Base-by-base conservation (phyloP, 345 rosid species). In the Ceriops tagal region DNA sequence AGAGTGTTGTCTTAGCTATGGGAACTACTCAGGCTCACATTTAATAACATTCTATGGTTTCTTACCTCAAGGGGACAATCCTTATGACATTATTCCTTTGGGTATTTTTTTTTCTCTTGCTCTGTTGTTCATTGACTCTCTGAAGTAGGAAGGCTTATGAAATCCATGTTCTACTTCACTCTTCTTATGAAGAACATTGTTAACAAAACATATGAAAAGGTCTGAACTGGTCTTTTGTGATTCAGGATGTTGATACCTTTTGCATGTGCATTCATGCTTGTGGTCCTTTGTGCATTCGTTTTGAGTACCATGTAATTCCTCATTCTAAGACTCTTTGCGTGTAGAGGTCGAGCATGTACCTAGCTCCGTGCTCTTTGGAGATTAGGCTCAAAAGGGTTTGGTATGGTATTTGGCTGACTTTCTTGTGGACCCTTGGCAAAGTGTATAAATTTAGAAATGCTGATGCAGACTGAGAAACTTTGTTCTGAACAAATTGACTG, bases 1-100 rank as follows among this genome's bases (percentile, higher is more conserved):
- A 68, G 88, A 93, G 69, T 93, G 96, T 81, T 93, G 65, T 74
- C 95, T 91, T 69, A 86, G 97, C 73, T 93, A 93, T 62, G 98
- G 98, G 68, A 89, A 86, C 77, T 85, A 81, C 68, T 84, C 97
- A 60, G 82, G 84, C 74, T 92, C 97, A 0, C 99, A 93, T 85
- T 81, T 95, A 28, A 72, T 89, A 71, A 87, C 92, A 53, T 95
- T 92, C 77, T 95, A 95, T 62, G 99, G 96, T 11, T 95, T 95
- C 83, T 52, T 82, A 72, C 89, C 95, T 24, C 80, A 83, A 79
- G 91, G 90, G 67, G 92, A 92, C 77, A 93, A 88, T 75, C 96
- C 83, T 1, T 86, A 88, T 77, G 97, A 92, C 71, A 77, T 88
- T 65, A 92, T 92, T 70, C 89, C 95, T 55, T 74, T 95, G 67